Conservation (phyloP, 208 protist genomes). For the Perkinsela sp. region DNA sequence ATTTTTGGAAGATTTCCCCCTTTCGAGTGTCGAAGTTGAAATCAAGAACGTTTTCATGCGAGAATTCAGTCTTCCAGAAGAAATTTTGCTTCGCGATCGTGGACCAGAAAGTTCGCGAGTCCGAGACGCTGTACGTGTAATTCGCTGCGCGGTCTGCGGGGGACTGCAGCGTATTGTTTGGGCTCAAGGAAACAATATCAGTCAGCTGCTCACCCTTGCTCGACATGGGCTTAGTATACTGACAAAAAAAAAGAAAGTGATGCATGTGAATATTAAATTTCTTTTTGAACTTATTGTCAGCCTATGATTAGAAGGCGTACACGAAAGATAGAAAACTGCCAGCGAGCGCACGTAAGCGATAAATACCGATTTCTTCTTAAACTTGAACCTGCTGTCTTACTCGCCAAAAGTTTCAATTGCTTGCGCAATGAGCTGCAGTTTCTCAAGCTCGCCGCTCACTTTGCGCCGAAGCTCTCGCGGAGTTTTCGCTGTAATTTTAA, state of each 20-base stretch:
- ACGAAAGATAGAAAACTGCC: too few relatives aligned
- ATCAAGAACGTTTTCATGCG: slow-evolving; percentile 16
- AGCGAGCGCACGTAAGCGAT: too few relatives aligned
- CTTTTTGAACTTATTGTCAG: too few relatives aligned
- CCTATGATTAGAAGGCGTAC: too few relatives aligned
- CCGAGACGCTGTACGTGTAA: slow-evolving; percentile 23
- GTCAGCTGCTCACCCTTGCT: too few relatives aligned
- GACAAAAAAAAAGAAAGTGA: too few relatives aligned
- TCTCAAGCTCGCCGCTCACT: background rate
- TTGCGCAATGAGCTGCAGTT: background rate
- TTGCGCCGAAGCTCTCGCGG: background rate
- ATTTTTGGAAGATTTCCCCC: slow-evolving; percentile 23
- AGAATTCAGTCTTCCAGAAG: slow-evolving; percentile 27
- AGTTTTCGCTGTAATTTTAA: too few relatives aligned
- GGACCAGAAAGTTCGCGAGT: slow-evolving; percentile 28
- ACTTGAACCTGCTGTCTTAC: background rate
- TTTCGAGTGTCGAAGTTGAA: slow-evolving; percentile 44
- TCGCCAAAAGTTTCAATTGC: background rate
- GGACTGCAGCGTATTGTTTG: background rate
- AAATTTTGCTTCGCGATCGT: slow-evolving; percentile 21
- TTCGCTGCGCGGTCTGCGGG: slow-evolving; percentile 15
- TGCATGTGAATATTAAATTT: too few relatives aligned
- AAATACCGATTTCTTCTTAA: too few relatives aligned
- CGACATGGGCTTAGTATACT: too few relatives aligned
- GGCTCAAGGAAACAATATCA: too few relatives aligned